Conservation (phyloP, 1,139 yeast genomes). For the Insectozyma bohioensis region DNA sequence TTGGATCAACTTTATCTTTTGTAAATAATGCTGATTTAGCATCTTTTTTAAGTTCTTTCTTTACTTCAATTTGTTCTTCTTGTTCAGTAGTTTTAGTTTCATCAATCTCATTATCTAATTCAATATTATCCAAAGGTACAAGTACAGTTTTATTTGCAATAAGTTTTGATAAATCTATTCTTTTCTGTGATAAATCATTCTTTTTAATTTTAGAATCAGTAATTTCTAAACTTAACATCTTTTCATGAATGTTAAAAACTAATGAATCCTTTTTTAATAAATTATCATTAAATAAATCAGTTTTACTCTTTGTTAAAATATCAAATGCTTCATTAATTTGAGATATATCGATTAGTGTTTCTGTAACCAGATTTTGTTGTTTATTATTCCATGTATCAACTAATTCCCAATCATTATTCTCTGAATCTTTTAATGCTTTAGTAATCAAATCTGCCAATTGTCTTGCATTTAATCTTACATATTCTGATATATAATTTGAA, state of each 20-base stretch:
- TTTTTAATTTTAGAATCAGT: conserved; percentile 15
- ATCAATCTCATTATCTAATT: conserved; percentile 4
- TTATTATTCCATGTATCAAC: conserved; percentile 25
- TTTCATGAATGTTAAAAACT: conserved; percentile 13
- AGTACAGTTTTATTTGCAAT: background rate
- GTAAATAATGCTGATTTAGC: conserved; percentile 10
- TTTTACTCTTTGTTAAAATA: background rate
- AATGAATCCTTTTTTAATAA: conserved; percentile 17
- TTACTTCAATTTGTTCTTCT: background rate
- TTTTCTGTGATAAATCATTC: conserved; percentile 20
- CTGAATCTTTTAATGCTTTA: conserved; percentile 29
- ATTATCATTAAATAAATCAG: background rate
- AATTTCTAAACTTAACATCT: conserved; percentile 20
- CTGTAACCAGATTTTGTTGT: background rate
- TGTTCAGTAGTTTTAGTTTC: background rate
- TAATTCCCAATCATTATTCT: conserved; percentile 30
- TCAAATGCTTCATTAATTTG: conserved; percentile 2
- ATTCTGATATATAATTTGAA: conserved; percentile 51
- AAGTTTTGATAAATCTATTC: conserved; percentile 3
- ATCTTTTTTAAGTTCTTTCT: background rate
- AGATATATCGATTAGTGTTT: background rate
- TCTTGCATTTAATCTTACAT: conserved; percentile 56
- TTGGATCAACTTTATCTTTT: conserved; percentile 25
- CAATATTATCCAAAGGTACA: conserved; percentile 1
- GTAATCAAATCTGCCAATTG: conserved; percentile 58